Conservation (phyloP, 305 asterid genomes). For the Fraxinus greggii region DNA sequence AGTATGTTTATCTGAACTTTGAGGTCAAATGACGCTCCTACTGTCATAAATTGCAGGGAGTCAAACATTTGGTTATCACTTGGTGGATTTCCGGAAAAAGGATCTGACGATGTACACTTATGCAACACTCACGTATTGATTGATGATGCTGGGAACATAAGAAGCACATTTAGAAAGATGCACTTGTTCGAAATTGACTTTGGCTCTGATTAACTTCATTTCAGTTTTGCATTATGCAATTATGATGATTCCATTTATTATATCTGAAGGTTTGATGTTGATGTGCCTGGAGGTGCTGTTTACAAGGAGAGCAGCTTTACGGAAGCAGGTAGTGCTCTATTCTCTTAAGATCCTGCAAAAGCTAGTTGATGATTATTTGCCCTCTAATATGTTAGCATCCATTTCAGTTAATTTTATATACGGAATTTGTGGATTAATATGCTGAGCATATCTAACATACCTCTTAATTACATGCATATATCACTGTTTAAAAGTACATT, state of each 20-base stretch:
- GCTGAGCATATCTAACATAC: neutral
- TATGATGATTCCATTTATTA: constrained; percentile 7
- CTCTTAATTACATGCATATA: neutral
- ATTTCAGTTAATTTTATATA: neutral
- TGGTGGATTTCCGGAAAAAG: constrained; percentile 90
- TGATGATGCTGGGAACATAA: constrained; percentile 71
- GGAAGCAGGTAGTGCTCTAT: constrained; percentile 50
- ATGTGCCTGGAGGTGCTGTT: constrained; percentile 94
- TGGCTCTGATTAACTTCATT: constrained; percentile 14
- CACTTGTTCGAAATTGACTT: constrained; percentile 53
- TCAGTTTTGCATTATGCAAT: neutral
- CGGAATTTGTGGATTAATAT: neutral
- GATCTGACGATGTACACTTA: constrained; percentile 67
- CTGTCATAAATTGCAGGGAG: constrained; percentile 44
- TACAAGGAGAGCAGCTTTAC: constrained; percentile 93
- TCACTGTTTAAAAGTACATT: neutral
- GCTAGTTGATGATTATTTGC: neutral
- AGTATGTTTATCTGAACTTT: neutral
- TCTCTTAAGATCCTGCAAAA: constrained; percentile 2
- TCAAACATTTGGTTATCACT: constrained; percentile 85
- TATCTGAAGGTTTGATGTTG: constrained; percentile 65
- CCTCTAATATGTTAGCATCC: neutral
- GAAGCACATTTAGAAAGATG: constrained; percentile 71
- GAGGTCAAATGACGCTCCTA: constrained; percentile 19
- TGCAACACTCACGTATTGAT: constrained; percentile 77